Evolutionary conservation across 768 basidiomycete species (phyloP).

Genomic region (Termitomyces sp.): DNA sequence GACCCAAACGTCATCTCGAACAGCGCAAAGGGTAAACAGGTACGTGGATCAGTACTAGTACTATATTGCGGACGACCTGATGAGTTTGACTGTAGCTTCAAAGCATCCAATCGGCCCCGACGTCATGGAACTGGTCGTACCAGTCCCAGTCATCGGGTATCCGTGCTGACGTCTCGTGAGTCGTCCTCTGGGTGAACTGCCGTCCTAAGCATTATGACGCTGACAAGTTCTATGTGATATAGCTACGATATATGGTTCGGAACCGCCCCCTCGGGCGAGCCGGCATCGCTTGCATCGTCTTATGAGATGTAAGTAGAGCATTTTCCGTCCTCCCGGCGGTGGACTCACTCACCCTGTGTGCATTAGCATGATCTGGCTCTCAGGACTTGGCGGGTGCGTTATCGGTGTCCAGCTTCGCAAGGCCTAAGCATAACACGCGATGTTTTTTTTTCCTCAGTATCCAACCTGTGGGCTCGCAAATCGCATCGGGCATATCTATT

Average conservation of each 20-base stretch:
- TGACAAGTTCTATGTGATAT: neutral
- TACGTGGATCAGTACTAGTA: constrained; percentile 7
- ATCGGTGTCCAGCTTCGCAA: neutral
- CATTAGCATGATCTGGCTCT: constrained; percentile 57
- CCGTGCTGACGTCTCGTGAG: constrained; percentile 49
- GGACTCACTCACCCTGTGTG: neutral
- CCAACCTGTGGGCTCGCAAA: constrained; percentile 48
- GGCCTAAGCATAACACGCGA: no score
- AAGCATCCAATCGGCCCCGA: constrained; percentile 38
- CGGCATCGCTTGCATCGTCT: constrained; percentile 40
- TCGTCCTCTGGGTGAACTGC: neutral
- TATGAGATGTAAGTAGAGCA: constrained; percentile 42
- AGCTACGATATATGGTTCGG: constrained; percentile 56
- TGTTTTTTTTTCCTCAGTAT: constrained; percentile 26
- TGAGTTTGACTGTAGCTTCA: constrained; percentile 21
- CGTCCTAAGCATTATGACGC: neutral
- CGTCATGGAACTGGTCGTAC: constrained; percentile 48
- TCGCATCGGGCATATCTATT: constrained; percentile 31
- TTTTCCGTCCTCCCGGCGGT: neutral
- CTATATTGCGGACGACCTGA: neutral
- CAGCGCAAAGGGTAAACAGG: constrained; percentile 43
- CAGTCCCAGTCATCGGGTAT: constrained; percentile 34
- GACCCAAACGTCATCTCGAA: constrained; percentile 46
- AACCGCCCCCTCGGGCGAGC: constrained; percentile 30
- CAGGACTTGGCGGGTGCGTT: constrained; percentile 45